A percentile compares a stretch with the other conserved stretches of the same genome.
Conservation (phyloP, 1,284 basidiomycete species). For the Leucoagaricus sp. region DNA sequence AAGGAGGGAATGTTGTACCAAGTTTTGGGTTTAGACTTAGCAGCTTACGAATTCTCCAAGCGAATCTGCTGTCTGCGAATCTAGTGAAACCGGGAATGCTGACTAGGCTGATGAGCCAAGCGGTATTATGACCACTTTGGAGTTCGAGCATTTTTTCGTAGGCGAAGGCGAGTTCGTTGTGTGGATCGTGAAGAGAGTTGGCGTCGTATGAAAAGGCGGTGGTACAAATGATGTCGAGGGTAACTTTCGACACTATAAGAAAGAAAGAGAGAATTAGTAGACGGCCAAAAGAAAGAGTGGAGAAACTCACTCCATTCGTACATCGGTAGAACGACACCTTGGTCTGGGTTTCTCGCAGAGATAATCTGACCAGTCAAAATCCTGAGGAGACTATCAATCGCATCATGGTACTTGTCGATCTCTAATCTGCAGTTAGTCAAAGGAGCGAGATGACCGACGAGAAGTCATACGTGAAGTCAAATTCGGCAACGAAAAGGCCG, state of each 20-base stretch:
- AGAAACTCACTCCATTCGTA: conserved; percentile 48
- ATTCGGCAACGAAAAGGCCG: conserved; percentile 48
- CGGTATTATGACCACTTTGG: conserved; percentile 43
- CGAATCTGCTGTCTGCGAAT: conserved; percentile 36
- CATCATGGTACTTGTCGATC: conserved; percentile 49
- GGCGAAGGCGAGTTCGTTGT: conserved; percentile 48
- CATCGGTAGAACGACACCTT: conserved; percentile 36
- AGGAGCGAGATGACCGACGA: neutral
- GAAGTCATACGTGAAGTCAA: conserved; percentile 45
- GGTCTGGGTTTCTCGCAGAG: conserved; percentile 21
- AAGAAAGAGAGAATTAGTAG: neutral
- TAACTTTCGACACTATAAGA: conserved; percentile 47
- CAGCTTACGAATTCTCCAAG: conserved; percentile 36
- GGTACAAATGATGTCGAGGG: conserved; percentile 51
- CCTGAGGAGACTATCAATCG: conserved; percentile 45
- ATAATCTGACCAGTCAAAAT: conserved; percentile 37
- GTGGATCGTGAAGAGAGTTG: conserved; percentile 46
- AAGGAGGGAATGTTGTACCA: neutral
- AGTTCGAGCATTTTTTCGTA: conserved; percentile 44
- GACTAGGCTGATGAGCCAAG: conserved; percentile 37
- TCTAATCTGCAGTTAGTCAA: conserved; percentile 29
- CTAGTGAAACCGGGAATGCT: conserved; percentile 36
- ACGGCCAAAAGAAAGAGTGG: neutral
- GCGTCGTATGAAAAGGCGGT: conserved; percentile 50
- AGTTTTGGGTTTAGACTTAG: neutral